These are phyloP conservation scores for Fusarium decemcellulare DNA, from an alignment of 2,329 filamentous ascomycete species.

Conservation along the genomic window DNA sequence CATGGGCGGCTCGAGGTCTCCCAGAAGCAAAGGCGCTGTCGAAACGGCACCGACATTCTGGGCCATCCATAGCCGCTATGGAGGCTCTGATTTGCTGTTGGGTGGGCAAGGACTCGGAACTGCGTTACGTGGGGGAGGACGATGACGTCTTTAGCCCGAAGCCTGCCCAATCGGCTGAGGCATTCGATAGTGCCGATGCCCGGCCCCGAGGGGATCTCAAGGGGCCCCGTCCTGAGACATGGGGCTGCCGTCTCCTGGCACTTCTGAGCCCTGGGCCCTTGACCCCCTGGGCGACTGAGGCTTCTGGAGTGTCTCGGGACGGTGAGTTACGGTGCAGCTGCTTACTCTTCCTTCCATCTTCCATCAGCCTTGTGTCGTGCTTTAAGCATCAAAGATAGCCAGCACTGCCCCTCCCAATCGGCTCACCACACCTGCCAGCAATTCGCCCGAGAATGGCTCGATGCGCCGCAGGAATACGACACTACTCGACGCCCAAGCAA, in stretches of 20 bases:
- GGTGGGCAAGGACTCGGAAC: slow-evolving; percentile 22
- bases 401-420: slow-evolving; percentile 11
- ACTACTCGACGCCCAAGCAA: slow-evolving; percentile 2
- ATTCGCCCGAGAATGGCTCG: background rate
- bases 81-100: slow-evolving; percentile 41
- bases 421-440: background rate
- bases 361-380: slow-evolving; percentile 33
- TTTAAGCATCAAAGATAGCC: slow-evolving; percentile 11
- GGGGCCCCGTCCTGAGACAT: slow-evolving; percentile 45
- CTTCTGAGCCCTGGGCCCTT: slow-evolving; percentile 20
- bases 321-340: slow-evolving; percentile 10
- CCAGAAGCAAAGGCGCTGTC: slow-evolving; percentile 34
- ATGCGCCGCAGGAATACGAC: background rate
- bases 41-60: slow-evolving; percentile 45
- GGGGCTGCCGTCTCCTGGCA: slow-evolving; percentile 38
- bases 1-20: slow-evolving; percentile 27
- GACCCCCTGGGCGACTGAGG: slow-evolving; percentile 24
- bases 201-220: slow-evolving; percentile 45
- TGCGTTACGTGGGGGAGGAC: slow-evolving; percentile 40
- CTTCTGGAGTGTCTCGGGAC: slow-evolving; percentile 34
- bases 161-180: slow-evolving; percentile 45
- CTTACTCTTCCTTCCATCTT: slow-evolving; percentile 7
- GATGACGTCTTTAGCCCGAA: slow-evolving; percentile 44
- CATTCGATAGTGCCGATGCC: slow-evolving; percentile 36
- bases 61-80: slow-evolving; percentile 43